Evolutionary conservation across 257 asterid species (phyloP).

Genomic region (Echium plantagineum): DNA sequence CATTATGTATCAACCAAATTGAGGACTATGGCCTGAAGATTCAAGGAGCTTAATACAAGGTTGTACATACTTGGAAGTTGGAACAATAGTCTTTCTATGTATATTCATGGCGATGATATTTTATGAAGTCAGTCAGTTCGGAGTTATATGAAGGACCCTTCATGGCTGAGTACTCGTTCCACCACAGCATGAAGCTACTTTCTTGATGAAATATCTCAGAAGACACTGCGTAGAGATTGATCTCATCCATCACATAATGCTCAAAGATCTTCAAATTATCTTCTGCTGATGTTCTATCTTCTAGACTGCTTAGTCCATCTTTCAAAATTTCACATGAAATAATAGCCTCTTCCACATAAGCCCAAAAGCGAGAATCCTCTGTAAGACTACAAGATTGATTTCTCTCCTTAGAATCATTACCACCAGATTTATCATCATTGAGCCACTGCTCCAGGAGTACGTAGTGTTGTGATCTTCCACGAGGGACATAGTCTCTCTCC

Average conservation of each 20-base stretch:
- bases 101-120: slow-evolving; percentile 1
- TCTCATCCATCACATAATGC: slow-evolving; percentile 13
- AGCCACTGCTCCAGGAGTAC: slow-evolving; percentile 21
- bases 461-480: slow-evolving; percentile 19
- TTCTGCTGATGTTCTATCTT: slow-evolving; percentile 3
- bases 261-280: slow-evolving; percentile 12
- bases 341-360: slow-evolving; percentile 27
- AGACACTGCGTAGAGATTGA: slow-evolving; percentile 13
- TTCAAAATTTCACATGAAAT: slow-evolving; percentile 12
- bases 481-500: slow-evolving; percentile 10
- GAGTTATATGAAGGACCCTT: slow-evolving; percentile 2
- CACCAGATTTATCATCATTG: slow-evolving; percentile 9
- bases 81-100: background rate
- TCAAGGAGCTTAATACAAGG: background rate
- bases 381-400: slow-evolving; percentile 16
- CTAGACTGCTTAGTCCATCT: slow-evolving; percentile 12
- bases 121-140: slow-evolving; percentile 6
- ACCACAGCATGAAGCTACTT: slow-evolving; percentile 22
- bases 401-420: slow-evolving; percentile 1
- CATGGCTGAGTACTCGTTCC: slow-evolving; percentile 8
- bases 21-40: background rate
- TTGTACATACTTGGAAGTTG: background rate
- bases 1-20: background rate
- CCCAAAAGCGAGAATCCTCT: slow-evolving; percentile 30
- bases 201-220: slow-evolving; percentile 11